These are phyloP conservation scores for Chlorencoelia australis DNA, from an alignment of 2,329 filamentous ascomycete genomes.

Conservation along the genomic window DNA sequence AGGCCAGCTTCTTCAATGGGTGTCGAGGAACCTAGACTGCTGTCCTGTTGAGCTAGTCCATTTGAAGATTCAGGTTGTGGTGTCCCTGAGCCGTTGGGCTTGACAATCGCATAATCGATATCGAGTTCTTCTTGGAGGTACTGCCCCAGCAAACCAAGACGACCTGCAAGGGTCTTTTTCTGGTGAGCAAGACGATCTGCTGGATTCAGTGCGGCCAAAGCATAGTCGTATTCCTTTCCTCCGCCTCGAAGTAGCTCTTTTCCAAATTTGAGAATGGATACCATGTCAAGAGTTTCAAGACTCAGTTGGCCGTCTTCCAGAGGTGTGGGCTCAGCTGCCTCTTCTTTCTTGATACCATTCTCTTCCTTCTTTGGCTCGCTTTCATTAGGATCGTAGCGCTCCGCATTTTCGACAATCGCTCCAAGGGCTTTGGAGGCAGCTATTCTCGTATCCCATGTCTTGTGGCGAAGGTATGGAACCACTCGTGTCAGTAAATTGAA, in stretches of 20 bases:
- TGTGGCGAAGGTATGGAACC: slow-evolving; percentile 89
- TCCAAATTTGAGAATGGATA: slow-evolving; percentile 70
- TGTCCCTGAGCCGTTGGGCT: slow-evolving; percentile 18
- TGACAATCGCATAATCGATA: slow-evolving; percentile 38
- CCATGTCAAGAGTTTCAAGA: slow-evolving; percentile 67
- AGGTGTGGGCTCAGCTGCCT: slow-evolving; percentile 39
- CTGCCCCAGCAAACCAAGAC: slow-evolving; percentile 76
- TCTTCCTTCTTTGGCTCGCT: slow-evolving; percentile 38
- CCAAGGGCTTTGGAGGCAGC: slow-evolving; percentile 91
- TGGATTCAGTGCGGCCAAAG: slow-evolving; percentile 71
- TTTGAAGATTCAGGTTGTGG: slow-evolving; percentile 21
- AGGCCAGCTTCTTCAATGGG: slow-evolving; percentile 57
- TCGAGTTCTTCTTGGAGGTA: slow-evolving; percentile 76
- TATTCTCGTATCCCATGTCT: slow-evolving; percentile 92
- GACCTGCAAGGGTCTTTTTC: slow-evolving; percentile 75
- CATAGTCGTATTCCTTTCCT: slow-evolving; percentile 74
- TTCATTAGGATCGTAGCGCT: slow-evolving; percentile 77
- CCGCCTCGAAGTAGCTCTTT: slow-evolving; percentile 75
- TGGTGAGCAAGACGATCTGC: slow-evolving; percentile 72
- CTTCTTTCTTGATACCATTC: slow-evolving; percentile 46
- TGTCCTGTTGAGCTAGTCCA: slow-evolving; percentile 31
- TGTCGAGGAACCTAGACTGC: slow-evolving; percentile 8
- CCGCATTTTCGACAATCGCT: slow-evolving; percentile 84
- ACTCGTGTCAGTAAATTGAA: slow-evolving; percentile 92
- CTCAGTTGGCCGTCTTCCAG: slow-evolving; percentile 48